A percentile compares a stretch with the other conserved stretches of the same genome.
Conservation (phyloP, 1,284 basidiomycete genomes). For the Inonotus hispidus region DNA sequence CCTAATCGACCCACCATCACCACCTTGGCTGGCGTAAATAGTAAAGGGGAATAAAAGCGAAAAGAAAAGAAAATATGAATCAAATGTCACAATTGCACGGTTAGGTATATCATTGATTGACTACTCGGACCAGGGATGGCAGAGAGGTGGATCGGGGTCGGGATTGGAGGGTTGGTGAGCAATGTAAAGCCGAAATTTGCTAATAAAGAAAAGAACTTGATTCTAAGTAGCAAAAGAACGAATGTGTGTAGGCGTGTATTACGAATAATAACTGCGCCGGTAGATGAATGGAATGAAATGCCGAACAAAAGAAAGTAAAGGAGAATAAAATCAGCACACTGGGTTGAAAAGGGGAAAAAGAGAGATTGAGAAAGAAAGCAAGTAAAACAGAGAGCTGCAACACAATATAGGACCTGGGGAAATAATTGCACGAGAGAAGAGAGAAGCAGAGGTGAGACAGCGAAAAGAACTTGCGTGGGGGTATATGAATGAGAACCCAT, state of each 20-base stretch:
- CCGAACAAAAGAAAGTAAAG: neutral
- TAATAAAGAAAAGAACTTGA: neutral
- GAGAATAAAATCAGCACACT: neutral
- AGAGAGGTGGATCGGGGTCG: neutral
- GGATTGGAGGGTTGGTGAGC: neutral
- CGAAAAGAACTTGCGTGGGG: neutral
- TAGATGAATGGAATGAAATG: neutral
- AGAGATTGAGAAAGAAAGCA: neutral
- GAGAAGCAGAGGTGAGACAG: neutral
- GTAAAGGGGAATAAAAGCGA: neutral
- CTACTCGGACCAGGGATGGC: neutral
- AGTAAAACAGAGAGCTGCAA: neutral
- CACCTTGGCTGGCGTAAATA: too few species aligned
- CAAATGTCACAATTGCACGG: constrained; percentile 7
- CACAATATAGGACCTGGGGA: neutral
- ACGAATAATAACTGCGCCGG: neutral
- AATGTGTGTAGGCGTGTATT: neutral
- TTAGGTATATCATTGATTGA: neutral
- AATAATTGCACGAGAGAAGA: neutral
- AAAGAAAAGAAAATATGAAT: constrained; percentile 4
- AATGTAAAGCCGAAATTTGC: neutral
- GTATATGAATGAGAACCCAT: neutral
- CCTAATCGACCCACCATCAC: too few species aligned
- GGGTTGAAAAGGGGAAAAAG: neutral
- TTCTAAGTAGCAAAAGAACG: neutral